Evolutionary conservation across 2,329 filamentous ascomycete genomes (phyloP).

Genomic region (Blumeriella jaapii): DNA sequence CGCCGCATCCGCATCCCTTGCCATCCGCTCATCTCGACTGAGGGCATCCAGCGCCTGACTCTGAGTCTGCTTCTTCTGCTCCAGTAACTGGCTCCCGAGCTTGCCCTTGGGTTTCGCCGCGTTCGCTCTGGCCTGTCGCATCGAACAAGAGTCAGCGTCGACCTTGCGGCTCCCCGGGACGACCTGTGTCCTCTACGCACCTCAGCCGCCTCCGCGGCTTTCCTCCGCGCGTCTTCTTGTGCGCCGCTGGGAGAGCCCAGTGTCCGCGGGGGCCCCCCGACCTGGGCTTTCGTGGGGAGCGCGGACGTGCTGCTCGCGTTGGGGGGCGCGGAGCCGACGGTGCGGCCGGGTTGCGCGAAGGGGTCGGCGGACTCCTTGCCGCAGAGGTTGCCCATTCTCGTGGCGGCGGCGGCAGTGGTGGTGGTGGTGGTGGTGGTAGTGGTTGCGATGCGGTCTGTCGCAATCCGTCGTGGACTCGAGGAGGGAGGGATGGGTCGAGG

Average conservation of each 20-base stretch:
- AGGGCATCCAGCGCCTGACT: slow-evolving; percentile 54
- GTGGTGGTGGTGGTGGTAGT: not conserved
- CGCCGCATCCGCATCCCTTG: slow-evolving; percentile 54
- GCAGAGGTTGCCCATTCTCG: slow-evolving; percentile 74
- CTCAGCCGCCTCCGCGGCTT: slow-evolving; percentile 75
- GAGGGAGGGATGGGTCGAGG: no score
- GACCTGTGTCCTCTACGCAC: no score
- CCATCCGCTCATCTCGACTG: slow-evolving; percentile 49
- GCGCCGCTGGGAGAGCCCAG: slow-evolving; percentile 40
- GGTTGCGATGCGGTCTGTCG: no score
- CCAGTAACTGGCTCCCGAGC: slow-evolving; percentile 56
- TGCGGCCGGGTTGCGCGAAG: slow-evolving; percentile 63
- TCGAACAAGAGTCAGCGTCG: not conserved
- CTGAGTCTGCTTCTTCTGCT: slow-evolving; percentile 65
- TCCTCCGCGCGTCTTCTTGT: slow-evolving; percentile 51
- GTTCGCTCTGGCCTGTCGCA: slow-evolving; percentile 10
- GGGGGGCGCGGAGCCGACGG: slow-evolving; percentile 44
- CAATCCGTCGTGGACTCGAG: no score
- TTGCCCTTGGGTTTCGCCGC: slow-evolving; percentile 46
- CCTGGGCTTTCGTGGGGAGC: slow-evolving; percentile 35
- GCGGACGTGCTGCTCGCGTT: slow-evolving; percentile 31
- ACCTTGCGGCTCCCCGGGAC: not conserved
- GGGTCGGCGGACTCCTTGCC: slow-evolving; percentile 60
- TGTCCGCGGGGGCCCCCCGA: slow-evolving; percentile 46
- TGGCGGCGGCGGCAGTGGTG: not conserved